Base-by-base conservation (phyloP, 441 rosid genomes). In the Omphalea diandra region DNA sequence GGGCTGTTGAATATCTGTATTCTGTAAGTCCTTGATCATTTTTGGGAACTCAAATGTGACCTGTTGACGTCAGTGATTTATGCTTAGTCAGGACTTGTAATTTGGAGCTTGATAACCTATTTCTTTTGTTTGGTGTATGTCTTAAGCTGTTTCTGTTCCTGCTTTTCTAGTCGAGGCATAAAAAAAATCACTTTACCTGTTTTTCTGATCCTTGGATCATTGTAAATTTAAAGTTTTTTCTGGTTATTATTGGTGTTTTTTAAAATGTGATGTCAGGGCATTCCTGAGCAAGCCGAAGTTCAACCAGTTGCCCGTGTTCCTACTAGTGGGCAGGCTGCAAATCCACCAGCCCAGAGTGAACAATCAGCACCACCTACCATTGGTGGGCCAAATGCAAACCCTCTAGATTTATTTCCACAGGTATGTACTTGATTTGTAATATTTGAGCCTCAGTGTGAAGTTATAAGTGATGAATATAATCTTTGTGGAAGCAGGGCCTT, bases 1-100 rank as follows among this genome's bases (percentile, higher is more conserved):
- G 98, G 77, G 98, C 98, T 75, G 96, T 94, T 74, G 98, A 94
- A 81, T 94, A 94, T 81, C 81, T 94, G 65, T 94, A 90, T 68
- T 81, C 96, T 70, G 97, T 91, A 78, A 73, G 91, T 74, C 7
- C 29, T 27, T 18, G 54, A 35, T 65, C 31, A 6, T 5, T 20
- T 9, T 20, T 9, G 47, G 47, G 47, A 12, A 4, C 17, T 43
- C 14, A 43, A 43, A 43, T 5, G 47, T 43, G 47, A 12, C 66
- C 36, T 33, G 33, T 61, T 17, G 10, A 4, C n/a, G n/a, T n/a
- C n/a, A n/a, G n/a, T n/a, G n/a, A n/a, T n/a, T 20, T 22, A 66
- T 35, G 27, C n/a, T 15, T 57, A 11, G 12, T 44, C 9, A 5
- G 63, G 3, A 31, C n/a, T 0, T 62, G 15, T 69, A 35, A 2